Conservation (phyloP, 2,329 filamentous ascomycete species). For the Calonectria leucothoes region DNA sequence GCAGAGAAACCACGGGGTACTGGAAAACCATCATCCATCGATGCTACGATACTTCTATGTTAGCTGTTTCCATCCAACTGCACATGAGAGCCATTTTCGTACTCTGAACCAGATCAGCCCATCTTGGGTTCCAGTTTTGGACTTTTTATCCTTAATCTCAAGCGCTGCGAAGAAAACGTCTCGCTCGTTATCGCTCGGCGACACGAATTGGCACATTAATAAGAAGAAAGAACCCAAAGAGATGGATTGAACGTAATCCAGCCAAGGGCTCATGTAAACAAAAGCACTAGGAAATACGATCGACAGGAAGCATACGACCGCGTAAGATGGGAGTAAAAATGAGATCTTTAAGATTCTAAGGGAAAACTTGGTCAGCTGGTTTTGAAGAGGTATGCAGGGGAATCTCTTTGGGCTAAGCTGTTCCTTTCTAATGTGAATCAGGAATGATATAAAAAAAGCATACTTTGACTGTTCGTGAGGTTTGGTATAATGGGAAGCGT, state of each 20-base stretch:
- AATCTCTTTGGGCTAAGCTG: background rate
- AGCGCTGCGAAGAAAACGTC: slow-evolving; percentile 38
- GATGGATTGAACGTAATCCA: slow-evolving; percentile 31
- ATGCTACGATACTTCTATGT: slow-evolving; percentile 15
- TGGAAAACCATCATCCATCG: slow-evolving; percentile 40
- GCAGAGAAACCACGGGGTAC: slow-evolving; percentile 30
- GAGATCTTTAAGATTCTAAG: slow-evolving; percentile 33
- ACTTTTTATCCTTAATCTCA: slow-evolving; percentile 21
- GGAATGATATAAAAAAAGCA: background rate
- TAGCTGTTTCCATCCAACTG: background rate
- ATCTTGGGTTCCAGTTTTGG: slow-evolving; percentile 1
- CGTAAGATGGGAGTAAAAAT: slow-evolving; percentile 28
- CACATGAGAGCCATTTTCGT: background rate
- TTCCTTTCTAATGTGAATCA: background rate
- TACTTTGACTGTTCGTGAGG: slow-evolving; percentile 39
- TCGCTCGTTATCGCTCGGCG: slow-evolving; percentile 26
- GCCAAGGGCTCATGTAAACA: slow-evolving; percentile 34
- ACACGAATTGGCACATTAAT: slow-evolving; percentile 36
- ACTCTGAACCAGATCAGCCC: slow-evolving; percentile 35
- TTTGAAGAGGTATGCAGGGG: background rate
- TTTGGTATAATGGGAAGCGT: slow-evolving; percentile 34
- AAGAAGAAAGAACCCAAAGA: slow-evolving; percentile 35
- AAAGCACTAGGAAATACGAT: slow-evolving; percentile 20
- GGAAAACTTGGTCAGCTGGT: accelerated
- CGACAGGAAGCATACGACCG: slow-evolving; percentile 31